These are phyloP conservation scores for Thalassiosira mediterranea DNA, from an alignment of 352 stramenopile genomes.

Conservation along the genomic window DNA sequence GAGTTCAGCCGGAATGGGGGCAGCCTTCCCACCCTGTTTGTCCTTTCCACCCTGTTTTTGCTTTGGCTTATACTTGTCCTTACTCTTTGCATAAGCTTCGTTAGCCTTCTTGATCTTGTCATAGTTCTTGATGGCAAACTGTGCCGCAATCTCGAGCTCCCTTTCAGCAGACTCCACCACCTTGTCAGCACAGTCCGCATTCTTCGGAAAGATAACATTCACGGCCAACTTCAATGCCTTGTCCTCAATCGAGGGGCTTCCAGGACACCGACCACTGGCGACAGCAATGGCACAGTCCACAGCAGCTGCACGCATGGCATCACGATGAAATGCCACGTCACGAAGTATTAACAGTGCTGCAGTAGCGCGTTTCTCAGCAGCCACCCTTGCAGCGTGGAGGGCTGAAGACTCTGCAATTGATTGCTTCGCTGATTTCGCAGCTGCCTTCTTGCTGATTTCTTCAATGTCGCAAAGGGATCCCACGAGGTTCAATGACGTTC, in stretches of 20 bases:
- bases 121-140: conserved; percentile 65
- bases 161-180: conserved; percentile 68
- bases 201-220: conserved; percentile 80
- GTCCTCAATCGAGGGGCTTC: conserved; percentile 67
- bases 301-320: conserved; percentile 44
- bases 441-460: conserved; percentile 73
- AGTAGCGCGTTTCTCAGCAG: conserved; percentile 80
- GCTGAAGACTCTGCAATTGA: conserved; percentile 66
- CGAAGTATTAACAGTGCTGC: conserved; percentile 68
- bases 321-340: conserved; percentile 74
- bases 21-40: no score
- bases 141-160: conserved; percentile 62
- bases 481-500: conserved; percentile 56
- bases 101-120: conserved; percentile 67
- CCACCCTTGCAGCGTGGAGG: conserved; percentile 66
- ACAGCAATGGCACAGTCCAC: conserved; percentile 70
- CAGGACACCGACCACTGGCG: conserved; percentile 63
- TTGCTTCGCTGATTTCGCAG: conserved; percentile 65
- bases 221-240: conserved; percentile 81
- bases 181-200: conserved; percentile 51
- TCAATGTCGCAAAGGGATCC: conserved; percentile 78
- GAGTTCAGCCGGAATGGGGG: no score
- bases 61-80: conserved; percentile 32
- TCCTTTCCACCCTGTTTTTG: no score
- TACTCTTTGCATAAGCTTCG: conserved; percentile 52